Evolutionary conservation across 441 rosid species (phyloP), one percentile per base, ranked within the genome.

Genomic region (Populus hybrid): DNA sequence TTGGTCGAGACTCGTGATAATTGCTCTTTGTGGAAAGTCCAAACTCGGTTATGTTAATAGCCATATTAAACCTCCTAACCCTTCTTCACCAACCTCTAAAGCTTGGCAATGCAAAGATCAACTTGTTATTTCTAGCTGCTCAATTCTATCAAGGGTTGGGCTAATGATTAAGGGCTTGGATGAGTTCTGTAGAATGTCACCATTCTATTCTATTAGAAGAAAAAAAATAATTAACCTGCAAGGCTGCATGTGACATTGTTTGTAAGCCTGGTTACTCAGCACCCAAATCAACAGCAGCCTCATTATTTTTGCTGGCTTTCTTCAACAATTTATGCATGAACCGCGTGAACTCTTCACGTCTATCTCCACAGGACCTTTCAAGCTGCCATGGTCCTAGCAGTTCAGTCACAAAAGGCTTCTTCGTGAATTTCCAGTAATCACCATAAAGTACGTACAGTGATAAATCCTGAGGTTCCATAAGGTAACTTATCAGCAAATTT

Each of bases 331-430:
- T 79, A 5, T 61, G 28, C 67, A 75, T 36, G 65, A 82, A 72
- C 6, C 26, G 40, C n/a, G 4, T 7, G 24, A 76, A 5, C 57
- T 82, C 82, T 72, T 82, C 78, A 1, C 69, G 14, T 21, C 84
- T 64, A 68, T 68, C 5, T 23, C 67, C 74, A 11, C 64, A 50
- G 23, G 73, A 72, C 76, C 77, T 72, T 42, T 67, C 67, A 3
- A 79, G 38, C 26, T 75, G 80, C 18, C 68, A 74, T 2, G 64
- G 35, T 34, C 82, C 83, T 1, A 84, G 73, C 23, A 82, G 75
- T 23, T 73, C 77, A 10, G 82, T 82, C 65, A 80, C 36, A 59
- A 75, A 77, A 6, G 80, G 79, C 65, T 80, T 83, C 78, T 80
- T 83, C 76, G 65, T 78, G 73, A 83, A 83, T 69, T 35, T 69